Evolutionary conservation across 2,329 filamentous ascomycete species (phyloP).

Genomic region (Colletotrichum chlorophyti): DNA sequence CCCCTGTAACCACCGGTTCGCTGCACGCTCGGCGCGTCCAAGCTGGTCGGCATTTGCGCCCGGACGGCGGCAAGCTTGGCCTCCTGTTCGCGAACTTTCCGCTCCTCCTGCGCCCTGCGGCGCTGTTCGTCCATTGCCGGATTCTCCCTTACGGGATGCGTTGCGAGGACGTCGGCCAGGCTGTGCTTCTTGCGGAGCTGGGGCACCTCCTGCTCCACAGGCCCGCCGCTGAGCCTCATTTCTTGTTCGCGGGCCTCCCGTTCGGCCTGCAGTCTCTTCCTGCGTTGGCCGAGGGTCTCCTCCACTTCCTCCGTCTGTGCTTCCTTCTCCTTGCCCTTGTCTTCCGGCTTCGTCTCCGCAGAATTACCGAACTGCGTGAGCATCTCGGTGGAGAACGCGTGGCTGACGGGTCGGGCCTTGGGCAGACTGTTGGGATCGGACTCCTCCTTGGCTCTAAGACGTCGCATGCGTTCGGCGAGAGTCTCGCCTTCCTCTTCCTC

Average conservation of each 20-base stretch:
- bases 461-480: slow-evolving; percentile 68
- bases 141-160: slow-evolving; percentile 47
- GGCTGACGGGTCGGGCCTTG: slow-evolving; percentile 64
- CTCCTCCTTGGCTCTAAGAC: slow-evolving; percentile 66
- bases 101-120: slow-evolving; percentile 47
- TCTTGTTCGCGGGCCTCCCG: slow-evolving; percentile 67
- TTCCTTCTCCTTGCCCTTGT: slow-evolving; percentile 38
- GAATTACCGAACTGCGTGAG: slow-evolving; percentile 67
- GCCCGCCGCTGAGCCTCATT: slow-evolving; percentile 46
- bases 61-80: slow-evolving; percentile 56
- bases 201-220: slow-evolving; percentile 41
- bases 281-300: slow-evolving; percentile 81
- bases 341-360: slow-evolving; percentile 44
- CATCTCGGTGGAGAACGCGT: slow-evolving; percentile 72
- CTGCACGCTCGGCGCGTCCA: slow-evolving; percentile 40
- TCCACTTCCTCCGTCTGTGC: slow-evolving; percentile 59
- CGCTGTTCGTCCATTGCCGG: slow-evolving; percentile 50
- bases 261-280: slow-evolving; percentile 74
- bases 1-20: slow-evolving; percentile 55
- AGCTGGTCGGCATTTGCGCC: slow-evolving; percentile 54
- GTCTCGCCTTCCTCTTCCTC: slow-evolving; percentile 69
- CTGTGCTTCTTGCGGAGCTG: slow-evolving; percentile 47
- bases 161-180: slow-evolving; percentile 65
- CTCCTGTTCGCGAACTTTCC: slow-evolving; percentile 50
- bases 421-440: slow-evolving; percentile 54